A percentile compares a stretch with the other conserved stretches of the same genome.
Evolutionary conservation across 2,329 filamentous ascomycete species (phyloP).

Genomic region (Fusarium sp.): DNA sequence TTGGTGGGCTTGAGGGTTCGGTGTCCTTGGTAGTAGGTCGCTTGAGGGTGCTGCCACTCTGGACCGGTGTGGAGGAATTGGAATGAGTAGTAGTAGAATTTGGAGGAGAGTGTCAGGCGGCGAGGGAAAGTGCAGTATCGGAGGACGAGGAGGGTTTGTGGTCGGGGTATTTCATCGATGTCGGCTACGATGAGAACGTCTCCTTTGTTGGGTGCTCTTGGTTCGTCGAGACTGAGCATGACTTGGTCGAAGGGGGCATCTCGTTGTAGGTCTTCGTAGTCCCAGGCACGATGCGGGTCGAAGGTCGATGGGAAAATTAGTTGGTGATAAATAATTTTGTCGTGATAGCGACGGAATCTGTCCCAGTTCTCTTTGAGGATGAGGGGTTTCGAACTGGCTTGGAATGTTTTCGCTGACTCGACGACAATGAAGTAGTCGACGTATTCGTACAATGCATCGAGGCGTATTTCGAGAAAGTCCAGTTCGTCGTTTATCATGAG

Average conservation of each 20-base stretch:
- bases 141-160: constrained; percentile 58
- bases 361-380: constrained; percentile 61
- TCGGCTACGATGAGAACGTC: constrained; percentile 69
- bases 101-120: constrained; percentile 59
- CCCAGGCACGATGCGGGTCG: constrained; percentile 53
- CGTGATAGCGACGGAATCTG: constrained; percentile 60
- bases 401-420: constrained; percentile 67
- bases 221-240: constrained; percentile 56
- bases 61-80: constrained; percentile 55
- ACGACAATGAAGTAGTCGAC: constrained; percentile 74
- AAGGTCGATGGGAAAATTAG: constrained; percentile 56
- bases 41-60: constrained; percentile 67
- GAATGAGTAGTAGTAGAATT: constrained; percentile 67
- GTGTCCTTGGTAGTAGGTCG: constrained; percentile 58
- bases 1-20: constrained; percentile 63
- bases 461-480: constrained; percentile 71
- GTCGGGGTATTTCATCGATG: constrained; percentile 67
- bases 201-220: constrained; percentile 52
- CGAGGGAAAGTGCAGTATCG: constrained; percentile 61
- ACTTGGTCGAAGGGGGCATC: constrained; percentile 67
- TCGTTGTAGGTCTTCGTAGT: constrained; percentile 60
- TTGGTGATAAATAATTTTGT: constrained; percentile 69
- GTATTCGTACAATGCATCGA: constrained; percentile 63
- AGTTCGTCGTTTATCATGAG: constrained; percentile 70
- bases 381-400: constrained; percentile 63